Evolutionary conservation across 495 filamentous ascomycete genomes (phyloP).

Genomic region (Trichoderma orchidacearum): DNA sequence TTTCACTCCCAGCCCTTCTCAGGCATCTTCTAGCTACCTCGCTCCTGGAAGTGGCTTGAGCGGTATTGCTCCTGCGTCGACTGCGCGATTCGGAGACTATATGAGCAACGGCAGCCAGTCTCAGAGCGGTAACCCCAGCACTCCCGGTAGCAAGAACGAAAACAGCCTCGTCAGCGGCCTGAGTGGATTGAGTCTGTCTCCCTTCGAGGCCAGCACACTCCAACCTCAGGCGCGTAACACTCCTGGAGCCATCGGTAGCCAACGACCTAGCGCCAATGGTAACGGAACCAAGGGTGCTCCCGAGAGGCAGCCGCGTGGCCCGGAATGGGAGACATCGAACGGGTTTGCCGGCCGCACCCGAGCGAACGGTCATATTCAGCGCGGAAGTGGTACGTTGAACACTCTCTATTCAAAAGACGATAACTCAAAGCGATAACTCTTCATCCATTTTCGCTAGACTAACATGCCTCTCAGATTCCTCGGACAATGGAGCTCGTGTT

Average conservation of each 20-base stretch:
- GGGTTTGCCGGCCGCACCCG: slow-evolving; percentile 55
- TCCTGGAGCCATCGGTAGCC: slow-evolving; percentile 74
- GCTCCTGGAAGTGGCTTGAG: slow-evolving; percentile 27
- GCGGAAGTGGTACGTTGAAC: slow-evolving; percentile 52
- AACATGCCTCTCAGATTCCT: slow-evolving; percentile 16
- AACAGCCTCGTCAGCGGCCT: slow-evolving; percentile 38
- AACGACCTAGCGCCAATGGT: slow-evolving; percentile 58
- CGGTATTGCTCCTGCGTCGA: slow-evolving; percentile 24
- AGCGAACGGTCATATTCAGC: slow-evolving; percentile 67
- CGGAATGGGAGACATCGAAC: slow-evolving; percentile 55
- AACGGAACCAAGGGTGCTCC: slow-evolving; percentile 52
- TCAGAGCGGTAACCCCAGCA: slow-evolving; percentile 22
- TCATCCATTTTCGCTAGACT: neutral
- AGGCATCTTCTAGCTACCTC: slow-evolving; percentile 75
- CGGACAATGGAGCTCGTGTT: slow-evolving; percentile 8
- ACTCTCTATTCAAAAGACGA: no score
- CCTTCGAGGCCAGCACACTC: slow-evolving; percentile 40
- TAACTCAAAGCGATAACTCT: no score
- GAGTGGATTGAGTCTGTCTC: slow-evolving; percentile 20
- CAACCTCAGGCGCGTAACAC: slow-evolving; percentile 20
- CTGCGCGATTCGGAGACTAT: slow-evolving; percentile 48
- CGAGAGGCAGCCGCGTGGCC: slow-evolving; percentile 72
- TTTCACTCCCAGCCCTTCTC: slow-evolving; percentile 85
- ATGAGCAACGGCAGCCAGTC: slow-evolving; percentile 15
- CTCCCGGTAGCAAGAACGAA: slow-evolving; percentile 19